Base-by-base conservation (phyloP, 495 filamentous ascomycete species). In the Schizothecium vesticola region DNA sequence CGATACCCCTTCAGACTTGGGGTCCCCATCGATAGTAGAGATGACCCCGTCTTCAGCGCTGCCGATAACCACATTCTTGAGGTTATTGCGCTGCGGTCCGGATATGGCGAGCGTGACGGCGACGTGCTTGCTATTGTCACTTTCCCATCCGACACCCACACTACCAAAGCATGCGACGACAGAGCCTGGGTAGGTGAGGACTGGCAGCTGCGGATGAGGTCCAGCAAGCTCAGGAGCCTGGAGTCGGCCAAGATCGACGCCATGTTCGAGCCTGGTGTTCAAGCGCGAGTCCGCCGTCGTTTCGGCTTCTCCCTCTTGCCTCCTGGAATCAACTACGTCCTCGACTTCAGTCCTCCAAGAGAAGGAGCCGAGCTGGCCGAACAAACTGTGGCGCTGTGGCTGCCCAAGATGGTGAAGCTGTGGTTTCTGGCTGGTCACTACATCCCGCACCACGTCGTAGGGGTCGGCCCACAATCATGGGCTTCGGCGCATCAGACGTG, bases 261-360 rank as follows among this genome's bases (percentile, higher is more conserved):
- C n/a, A 75, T 84, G 23, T 82, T 89, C 13, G 75, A 72, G 21
- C 82, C 83, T 3, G 73, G 71, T n/a, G 61, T 36, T 6, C 84
- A 86, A 57, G 56, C 66, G 7, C 73, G 73, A 19, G 64, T 72
- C 59, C 76, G 74, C 24, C 71, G 75, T 1, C 65, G 67, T 25
- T 76, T 67, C 51, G 70, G 76, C 25, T 65, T 72, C 1, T 76
- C 80, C 8, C 63, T 62, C 5, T 71, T 85, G n/a, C 81, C 81
- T 0, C 57, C 67, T 0, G 79, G 79, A 1, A 76, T 88, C 71
- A 82, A 84, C 61, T 90, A 83, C 68, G 74, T 89, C 19, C 71
- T 91, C 64, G 89, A 91, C 69, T 80, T 90, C 21, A 90, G 88
- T 1, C 88, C 88, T 19, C 84, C 85, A 0, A 72, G 71, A 1